Conservation (phyloP, 352 stramenopile species). For the Globisporangium carolinianum region DNA sequence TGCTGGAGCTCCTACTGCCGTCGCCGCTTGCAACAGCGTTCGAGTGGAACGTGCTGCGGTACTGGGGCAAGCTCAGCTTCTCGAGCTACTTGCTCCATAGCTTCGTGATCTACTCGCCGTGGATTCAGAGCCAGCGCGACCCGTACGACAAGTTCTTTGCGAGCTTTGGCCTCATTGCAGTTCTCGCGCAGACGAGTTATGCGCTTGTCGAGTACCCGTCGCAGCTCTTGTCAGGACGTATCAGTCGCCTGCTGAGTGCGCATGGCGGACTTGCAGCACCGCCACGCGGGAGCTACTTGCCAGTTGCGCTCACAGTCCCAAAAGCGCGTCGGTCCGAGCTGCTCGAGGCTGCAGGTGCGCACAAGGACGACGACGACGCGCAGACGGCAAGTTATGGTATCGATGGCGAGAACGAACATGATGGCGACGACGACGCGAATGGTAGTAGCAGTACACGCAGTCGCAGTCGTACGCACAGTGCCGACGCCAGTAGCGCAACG, state of each 20-base stretch:
- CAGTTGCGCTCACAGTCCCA: neutral
- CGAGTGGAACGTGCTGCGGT: constrained; percentile 26
- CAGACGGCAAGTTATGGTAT: too few species aligned
- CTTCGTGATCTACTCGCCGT: constrained; percentile 26
- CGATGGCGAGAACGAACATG: neutral
- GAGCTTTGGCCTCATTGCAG: constrained; percentile 18
- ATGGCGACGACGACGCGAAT: neutral
- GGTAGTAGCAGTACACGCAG: neutral
- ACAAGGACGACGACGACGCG: neutral
- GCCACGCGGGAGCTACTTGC: constrained; percentile 1
- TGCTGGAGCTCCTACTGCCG: constrained; percentile 30
- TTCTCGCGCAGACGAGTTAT: constrained; percentile 30
- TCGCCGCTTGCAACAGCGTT: constrained; percentile 16
- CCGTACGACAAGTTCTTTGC: constrained; percentile 31
- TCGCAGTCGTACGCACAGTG: too few species aligned
- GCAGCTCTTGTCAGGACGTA: constrained; percentile 26
- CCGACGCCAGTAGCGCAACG: too few species aligned
- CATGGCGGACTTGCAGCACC: neutral
- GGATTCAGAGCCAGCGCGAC: constrained; percentile 17
- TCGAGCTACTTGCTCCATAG: constrained; percentile 39
- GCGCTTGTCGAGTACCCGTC: constrained; percentile 39
- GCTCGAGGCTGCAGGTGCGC: neutral
- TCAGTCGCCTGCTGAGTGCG: constrained; percentile 14
- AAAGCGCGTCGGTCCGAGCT: neutral
- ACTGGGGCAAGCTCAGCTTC: constrained; percentile 33